Evolutionary conservation across 2,329 filamentous ascomycete species (phyloP).

Genomic region (Rasamsonia emersonii): DNA sequence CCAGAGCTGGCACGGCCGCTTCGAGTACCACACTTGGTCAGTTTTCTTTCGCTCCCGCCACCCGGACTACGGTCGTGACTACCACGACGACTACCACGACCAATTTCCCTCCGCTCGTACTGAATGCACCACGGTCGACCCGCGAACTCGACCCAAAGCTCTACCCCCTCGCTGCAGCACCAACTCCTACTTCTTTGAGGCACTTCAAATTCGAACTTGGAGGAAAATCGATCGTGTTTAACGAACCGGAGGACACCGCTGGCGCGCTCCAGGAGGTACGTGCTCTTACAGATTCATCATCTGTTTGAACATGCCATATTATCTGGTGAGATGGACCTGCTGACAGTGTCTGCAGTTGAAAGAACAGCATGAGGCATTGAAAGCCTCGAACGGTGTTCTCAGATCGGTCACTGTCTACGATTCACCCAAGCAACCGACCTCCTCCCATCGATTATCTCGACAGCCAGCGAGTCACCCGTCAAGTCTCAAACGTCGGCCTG

Average conservation of each 20-base stretch:
- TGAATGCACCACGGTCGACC: conserved; percentile 63
- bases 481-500: conserved; percentile 38
- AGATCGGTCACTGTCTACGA: conserved; percentile 38
- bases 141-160: conserved; percentile 73
- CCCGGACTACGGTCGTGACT: conserved; percentile 63
- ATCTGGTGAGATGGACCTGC: conserved; percentile 1
- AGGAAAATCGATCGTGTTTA: conserved; percentile 52
- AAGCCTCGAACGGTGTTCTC: conserved; percentile 40
- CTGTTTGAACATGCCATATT: not conserved
- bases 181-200: conserved; percentile 70
- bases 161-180: conserved; percentile 76
- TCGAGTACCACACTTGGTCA: conserved; percentile 44
- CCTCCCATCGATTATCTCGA: conserved; percentile 17
- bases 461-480: conserved; percentile 17
- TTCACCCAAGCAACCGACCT: conserved; percentile 25
- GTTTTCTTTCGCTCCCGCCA: conserved; percentile 55
- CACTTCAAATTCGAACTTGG: conserved; percentile 67
- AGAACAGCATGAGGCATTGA: conserved; percentile 36
- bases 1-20: conserved; percentile 15
- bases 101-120: conserved; percentile 71
- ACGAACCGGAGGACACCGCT: conserved; percentile 51
- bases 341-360: conserved; percentile 31
- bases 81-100: conserved; percentile 86
- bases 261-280: conserved; percentile 48
- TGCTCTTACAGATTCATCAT: conserved; percentile 4